phyloP scores from a whole-genome alignment of 2,329 filamentous ascomycete species.

The Calycina herbarum region DNA sequence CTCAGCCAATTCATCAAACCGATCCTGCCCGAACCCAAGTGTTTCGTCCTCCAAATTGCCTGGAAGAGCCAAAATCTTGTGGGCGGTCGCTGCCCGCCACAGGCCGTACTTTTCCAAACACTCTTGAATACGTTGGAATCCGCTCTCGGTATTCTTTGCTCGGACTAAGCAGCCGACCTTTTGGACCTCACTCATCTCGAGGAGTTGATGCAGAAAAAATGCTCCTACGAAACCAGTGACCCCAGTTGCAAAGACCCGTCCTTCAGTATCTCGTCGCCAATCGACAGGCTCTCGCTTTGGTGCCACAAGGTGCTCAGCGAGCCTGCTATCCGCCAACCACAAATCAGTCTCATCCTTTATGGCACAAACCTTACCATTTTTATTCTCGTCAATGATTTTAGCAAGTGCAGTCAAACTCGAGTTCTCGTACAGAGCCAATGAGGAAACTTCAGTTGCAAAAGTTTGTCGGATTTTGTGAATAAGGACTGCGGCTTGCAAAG shows the following conservation, averaged over 20 bases:
- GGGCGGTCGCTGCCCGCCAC: background rate
- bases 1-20: background rate
- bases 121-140: background rate
- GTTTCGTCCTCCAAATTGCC: background rate
- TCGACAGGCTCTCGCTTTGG: conserved; percentile 1
- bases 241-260: conserved; percentile 3
- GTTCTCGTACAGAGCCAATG: conserved; percentile 4
- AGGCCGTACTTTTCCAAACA: conserved; percentile 4
- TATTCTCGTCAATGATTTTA: background rate
- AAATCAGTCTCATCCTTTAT: background rate
- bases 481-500: conserved; percentile 3
- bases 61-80: background rate
- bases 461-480: conserved; percentile 2
- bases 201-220: conserved; percentile 6
- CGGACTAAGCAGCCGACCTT: background rate
- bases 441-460: background rate
- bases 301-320: background rate
- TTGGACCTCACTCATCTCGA: background rate
- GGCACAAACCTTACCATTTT: background rate
- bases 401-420: conserved; percentile 2
- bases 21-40: background rate
- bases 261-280: conserved; percentile 7
- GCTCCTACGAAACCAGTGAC: conserved; percentile 8
- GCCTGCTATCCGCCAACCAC: conserved; percentile 2
- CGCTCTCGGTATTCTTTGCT: background rate